Base-by-base conservation (phyloP, 345 rosid genomes). In the Syzygium aqueum region DNA sequence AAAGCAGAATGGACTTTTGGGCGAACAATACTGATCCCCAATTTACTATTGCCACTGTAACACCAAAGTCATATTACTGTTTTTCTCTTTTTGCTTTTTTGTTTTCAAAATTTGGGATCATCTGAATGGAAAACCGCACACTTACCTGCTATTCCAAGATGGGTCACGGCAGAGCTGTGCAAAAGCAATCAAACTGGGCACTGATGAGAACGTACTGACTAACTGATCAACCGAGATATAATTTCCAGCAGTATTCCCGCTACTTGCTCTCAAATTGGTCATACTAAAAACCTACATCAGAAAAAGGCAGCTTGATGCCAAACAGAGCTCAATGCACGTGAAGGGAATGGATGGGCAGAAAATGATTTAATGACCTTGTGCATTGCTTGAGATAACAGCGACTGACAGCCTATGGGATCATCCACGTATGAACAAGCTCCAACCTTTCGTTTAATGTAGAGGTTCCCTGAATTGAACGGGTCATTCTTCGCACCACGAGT, bases 361-460 rank as follows among this genome's bases (percentile, higher is more conserved):
- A 83, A 37, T 37, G 54, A 51, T n/a, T 30, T 87, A 25, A 61
- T 84, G 88, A 97, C 99, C 98, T 97, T 97, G 92, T 96, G 99
- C 98, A 96, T 97, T 91, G 98, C 95, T 89, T 97, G 94, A 87
- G 99, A 97, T 84, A 97, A 92, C 87, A 97, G 93, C 17, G 99
- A 97, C 89, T 96, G 98, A 89, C 97, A 92, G 87, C 98, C 99
- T 88, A 95, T 89, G 83, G 99, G 99, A 90, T 97, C 99, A 91
- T 97, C 99, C 67, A 94, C 96, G 77, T 97, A 97, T 51, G 99
- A 97, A 93, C 99, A 95, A 87, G 98, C 97, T 91, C 99, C 99
- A 88, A 95, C 97, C 89, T 96, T 97, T 87, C 99, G 95, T 91
- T 97, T 97, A 90, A 97, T 92, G 89, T 94, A 94, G 73, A 97